Evolutionary conservation across 352 stramenopile species (phyloP).

Genomic region (Phytophthora aleatoria): DNA sequence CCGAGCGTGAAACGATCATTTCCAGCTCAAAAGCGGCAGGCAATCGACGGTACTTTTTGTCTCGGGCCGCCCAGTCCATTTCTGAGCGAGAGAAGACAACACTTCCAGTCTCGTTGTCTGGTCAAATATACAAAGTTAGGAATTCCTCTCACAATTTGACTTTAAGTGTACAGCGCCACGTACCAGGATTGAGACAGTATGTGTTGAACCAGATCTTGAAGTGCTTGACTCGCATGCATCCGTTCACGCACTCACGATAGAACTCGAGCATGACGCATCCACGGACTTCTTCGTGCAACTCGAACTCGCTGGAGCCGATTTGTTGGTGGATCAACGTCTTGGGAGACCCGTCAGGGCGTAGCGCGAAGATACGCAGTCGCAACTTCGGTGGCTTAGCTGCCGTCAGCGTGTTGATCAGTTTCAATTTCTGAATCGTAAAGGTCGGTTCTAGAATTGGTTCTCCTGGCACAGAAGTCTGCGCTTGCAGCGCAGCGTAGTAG

Average conservation of each 20-base stretch:
- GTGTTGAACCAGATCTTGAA: constrained; percentile 84
- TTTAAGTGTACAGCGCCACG: background rate
- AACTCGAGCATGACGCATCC: constrained; percentile 72
- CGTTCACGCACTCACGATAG: constrained; percentile 37
- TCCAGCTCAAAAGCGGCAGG: constrained; percentile 70
- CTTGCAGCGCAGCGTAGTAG: constrained; percentile 53
- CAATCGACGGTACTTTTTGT: constrained; percentile 65
- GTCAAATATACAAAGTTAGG: background rate
- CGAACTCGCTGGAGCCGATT: constrained; percentile 52
- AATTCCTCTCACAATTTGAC: background rate
- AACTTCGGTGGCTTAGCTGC: constrained; percentile 41
- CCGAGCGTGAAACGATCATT: constrained; percentile 39
- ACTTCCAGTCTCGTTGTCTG: constrained; percentile 42
- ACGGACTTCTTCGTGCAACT: constrained; percentile 46
- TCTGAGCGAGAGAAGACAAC: constrained; percentile 52
- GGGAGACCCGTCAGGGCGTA: constrained; percentile 26
- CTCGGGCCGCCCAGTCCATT: constrained; percentile 69
- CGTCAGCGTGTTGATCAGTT: constrained; percentile 49
- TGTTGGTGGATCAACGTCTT: constrained; percentile 59
- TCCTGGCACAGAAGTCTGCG: constrained; percentile 17
- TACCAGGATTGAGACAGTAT: constrained; percentile 49
- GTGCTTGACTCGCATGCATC: constrained; percentile 59
- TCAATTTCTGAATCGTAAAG: constrained; percentile 42
- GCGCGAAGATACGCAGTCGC: constrained; percentile 53
- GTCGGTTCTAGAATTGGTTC: constrained; percentile 28